Conservation (phyloP, 2,329 filamentous ascomycete species). For the Pseudogymnoascus verrucosus region DNA sequence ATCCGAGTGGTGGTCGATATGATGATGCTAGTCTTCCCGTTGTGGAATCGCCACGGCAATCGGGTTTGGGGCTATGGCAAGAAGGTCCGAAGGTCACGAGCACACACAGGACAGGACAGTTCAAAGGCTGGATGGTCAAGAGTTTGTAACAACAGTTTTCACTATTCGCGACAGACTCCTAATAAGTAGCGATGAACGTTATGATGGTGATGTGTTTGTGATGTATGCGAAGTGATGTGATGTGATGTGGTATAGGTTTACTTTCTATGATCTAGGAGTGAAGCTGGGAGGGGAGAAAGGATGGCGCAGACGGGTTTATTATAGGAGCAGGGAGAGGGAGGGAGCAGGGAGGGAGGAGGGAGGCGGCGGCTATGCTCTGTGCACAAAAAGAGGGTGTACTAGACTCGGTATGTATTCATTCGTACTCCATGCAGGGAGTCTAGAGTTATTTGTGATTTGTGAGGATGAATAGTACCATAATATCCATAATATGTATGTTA, state of each 20-base stretch:
- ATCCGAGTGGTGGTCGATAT: not conserved
- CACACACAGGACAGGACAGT: not conserved
- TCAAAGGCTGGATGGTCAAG: not conserved
- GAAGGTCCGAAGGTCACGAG: not conserved
- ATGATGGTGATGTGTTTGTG: not conserved
- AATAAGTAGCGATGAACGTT: not conserved
- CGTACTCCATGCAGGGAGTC: not conserved
- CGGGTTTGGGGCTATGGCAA: not conserved
- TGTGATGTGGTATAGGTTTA: not conserved
- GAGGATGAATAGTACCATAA: too few relatives aligned
- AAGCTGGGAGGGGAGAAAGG: not conserved
- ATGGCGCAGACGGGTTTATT: not conserved
- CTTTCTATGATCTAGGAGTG: slow-evolving; percentile 1
- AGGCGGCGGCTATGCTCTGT: not conserved
- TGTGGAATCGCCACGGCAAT: slow-evolving; percentile 1
- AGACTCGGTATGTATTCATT: not conserved
- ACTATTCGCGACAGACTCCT: not conserved
- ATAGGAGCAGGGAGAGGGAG: not conserved
- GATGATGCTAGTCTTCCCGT: not conserved
- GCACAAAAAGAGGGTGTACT: not conserved
- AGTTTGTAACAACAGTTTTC: not conserved
- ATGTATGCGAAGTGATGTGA: not conserved
- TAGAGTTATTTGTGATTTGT: not conserved
- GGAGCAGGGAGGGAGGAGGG: not conserved
- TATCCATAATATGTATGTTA: too few relatives aligned